Evolutionary conservation across 495 filamentous ascomycete genomes (phyloP).

Genomic region (Penicillium ochrochloron): DNA sequence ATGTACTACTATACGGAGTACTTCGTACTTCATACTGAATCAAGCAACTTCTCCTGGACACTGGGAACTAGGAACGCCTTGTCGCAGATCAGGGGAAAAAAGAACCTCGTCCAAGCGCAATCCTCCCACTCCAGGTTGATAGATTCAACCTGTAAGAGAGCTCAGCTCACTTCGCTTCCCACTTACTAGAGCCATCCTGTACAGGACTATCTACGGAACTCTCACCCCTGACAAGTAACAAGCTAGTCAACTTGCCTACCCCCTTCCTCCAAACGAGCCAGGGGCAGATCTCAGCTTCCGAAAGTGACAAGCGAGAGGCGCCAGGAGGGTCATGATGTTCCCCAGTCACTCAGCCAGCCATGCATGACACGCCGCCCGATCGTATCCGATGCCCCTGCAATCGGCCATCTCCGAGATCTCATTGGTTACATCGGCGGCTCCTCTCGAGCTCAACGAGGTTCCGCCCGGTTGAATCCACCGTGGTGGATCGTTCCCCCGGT

Average conservation of each 20-base stretch:
- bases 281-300: constrained; percentile 30
- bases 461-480: constrained; percentile 8
- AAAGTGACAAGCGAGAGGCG: constrained; percentile 32
- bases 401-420: constrained; percentile 15
- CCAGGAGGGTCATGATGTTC: constrained; percentile 26
- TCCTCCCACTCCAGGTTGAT: background rate
- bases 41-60: background rate
- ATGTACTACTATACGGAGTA: background rate
- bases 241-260: background rate
- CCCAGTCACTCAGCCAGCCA: constrained; percentile 37
- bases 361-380: constrained; percentile 36
- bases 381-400: constrained; percentile 24
- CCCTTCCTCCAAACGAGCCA: constrained; percentile 17
- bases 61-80: constrained; percentile 5
- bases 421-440: constrained; percentile 29
- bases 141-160: background rate
- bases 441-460: constrained; percentile 13
- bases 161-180: background rate
- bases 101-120: constrained; percentile 11
- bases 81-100: constrained; percentile 5
- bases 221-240: background rate
- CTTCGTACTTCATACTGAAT: background rate
- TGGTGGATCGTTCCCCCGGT: constrained; percentile 14
- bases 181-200: background rate
- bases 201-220: background rate